Evolutionary conservation across 2,329 filamentous ascomycete species (phyloP).

Genomic region (Emmonsia crescens): DNA sequence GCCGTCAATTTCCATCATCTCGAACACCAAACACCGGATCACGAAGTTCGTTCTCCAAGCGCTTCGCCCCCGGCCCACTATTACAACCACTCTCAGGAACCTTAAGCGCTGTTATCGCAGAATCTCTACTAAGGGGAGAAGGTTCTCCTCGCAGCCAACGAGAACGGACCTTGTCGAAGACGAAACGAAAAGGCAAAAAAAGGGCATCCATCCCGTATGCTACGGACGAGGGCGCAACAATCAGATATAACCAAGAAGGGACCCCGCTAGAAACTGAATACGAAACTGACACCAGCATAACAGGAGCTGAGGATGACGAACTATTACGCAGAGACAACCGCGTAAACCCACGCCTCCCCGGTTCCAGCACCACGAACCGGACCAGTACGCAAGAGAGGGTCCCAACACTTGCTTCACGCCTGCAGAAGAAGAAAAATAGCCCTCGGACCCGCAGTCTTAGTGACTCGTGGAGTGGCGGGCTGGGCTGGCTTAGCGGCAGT

Average conservation of each 20-base stretch:
- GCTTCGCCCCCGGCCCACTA: constrained; percentile 48
- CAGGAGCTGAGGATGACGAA: constrained; percentile 11
- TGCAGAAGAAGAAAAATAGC: neutral
- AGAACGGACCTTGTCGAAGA: neutral
- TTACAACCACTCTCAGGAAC: constrained; percentile 50
- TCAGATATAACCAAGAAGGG: constrained; percentile 15
- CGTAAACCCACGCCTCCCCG: neutral
- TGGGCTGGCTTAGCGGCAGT: neutral
- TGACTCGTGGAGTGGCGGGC: constrained; percentile 2
- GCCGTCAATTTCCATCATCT: constrained; percentile 20
- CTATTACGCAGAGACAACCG: neutral
- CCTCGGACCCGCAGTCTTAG: constrained; percentile 1
- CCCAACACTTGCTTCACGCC: neutral
- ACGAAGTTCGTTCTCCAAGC: constrained; percentile 39
- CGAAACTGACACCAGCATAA: constrained; percentile 13
- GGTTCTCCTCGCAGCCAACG: constrained; percentile 24
- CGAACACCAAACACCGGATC: constrained; percentile 30
- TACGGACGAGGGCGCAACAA: constrained; percentile 20
- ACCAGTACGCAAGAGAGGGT: constrained; percentile 1
- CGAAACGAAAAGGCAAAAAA: constrained; percentile 1
- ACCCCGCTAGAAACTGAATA: constrained; percentile 12
- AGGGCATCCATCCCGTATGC: neutral
- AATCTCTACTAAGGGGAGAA: constrained; percentile 50
- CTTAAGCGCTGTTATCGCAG: constrained; percentile 53
- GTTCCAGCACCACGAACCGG: neutral